Percentiles rank a stretch among this genome's conserved stretches.
Evolutionary conservation across 495 filamentous ascomycete genomes (phyloP).

Genomic region (Neurospora sublineolata): DNA sequence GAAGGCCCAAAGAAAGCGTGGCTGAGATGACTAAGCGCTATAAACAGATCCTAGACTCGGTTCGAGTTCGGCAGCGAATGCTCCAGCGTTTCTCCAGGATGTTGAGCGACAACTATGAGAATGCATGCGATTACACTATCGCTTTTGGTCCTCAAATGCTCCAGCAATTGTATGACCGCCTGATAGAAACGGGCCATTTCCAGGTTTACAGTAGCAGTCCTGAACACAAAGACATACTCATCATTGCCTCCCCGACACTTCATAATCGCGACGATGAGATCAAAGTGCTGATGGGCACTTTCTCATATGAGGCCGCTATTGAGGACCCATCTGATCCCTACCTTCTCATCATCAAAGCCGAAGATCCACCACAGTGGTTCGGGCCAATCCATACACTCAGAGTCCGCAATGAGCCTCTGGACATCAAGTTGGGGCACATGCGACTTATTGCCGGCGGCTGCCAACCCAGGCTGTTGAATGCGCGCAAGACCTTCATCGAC

Average conservation of each 20-base stretch:
- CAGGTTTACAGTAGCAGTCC: constrained; percentile 55
- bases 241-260: constrained; percentile 75
- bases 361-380: constrained; percentile 68
- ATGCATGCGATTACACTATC: constrained; percentile 86
- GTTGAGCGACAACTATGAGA: constrained; percentile 86
- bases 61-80: constrained; percentile 85
- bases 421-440: constrained; percentile 76
- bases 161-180: constrained; percentile 62
- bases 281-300: constrained; percentile 73
- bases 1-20: constrained; percentile 67
- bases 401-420: constrained; percentile 66
- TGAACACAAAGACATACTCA: constrained; percentile 62
- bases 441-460: constrained; percentile 86
- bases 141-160: constrained; percentile 53
- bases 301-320: constrained; percentile 64
- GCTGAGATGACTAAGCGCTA: constrained; percentile 92
- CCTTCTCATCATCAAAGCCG: constrained; percentile 72
- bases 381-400: constrained; percentile 59
- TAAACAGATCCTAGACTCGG: constrained; percentile 88
- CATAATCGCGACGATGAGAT: constrained; percentile 66
- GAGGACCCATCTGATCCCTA: constrained; percentile 73
- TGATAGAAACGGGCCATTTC: constrained; percentile 82
- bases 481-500: constrained; percentile 63
- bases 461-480: constrained; percentile 63
- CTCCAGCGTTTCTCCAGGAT: constrained; percentile 67